Conservation (phyloP, 2,329 filamentous ascomycete species). For the Microsporum audouinii region DNA sequence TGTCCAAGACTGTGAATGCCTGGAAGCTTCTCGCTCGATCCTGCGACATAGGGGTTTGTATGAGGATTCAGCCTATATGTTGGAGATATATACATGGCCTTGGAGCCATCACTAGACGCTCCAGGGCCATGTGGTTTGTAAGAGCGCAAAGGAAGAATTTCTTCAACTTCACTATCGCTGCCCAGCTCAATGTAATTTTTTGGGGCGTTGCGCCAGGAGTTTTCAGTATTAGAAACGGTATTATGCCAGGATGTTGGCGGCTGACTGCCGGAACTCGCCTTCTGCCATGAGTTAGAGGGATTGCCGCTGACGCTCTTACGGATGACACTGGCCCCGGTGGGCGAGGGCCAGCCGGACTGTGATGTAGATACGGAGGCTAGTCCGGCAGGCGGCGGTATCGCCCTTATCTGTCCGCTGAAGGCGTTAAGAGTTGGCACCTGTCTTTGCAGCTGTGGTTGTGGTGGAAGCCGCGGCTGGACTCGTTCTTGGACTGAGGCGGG, state of each 20-base stretch:
- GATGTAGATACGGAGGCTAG: neutral
- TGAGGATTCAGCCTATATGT: neutral
- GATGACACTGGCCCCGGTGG: neutral
- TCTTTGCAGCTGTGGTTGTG: neutral
- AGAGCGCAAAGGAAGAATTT: neutral
- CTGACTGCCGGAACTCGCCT: neutral
- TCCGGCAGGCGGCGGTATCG: neutral
- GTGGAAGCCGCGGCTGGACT: neutral
- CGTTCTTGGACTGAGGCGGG: neutral
- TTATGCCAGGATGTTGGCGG: neutral
- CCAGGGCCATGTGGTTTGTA: neutral
- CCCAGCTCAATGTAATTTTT: constrained; percentile 9
- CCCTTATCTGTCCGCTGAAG: neutral
- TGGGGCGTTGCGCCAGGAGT: neutral
- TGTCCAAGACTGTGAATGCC: neutral
- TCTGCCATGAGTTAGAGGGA: neutral
- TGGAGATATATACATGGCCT: neutral
- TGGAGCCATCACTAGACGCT: neutral
- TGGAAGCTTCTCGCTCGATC: neutral
- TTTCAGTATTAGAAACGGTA: neutral
- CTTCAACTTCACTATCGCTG: constrained; percentile 12
- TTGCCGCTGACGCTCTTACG: neutral
- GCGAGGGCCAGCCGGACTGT: neutral
- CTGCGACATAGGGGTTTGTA: neutral
- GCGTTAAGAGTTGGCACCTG: neutral